Conservation (phyloP, 1,284 basidiomycete genomes). For the Phellopilus nigrolimitatus region DNA sequence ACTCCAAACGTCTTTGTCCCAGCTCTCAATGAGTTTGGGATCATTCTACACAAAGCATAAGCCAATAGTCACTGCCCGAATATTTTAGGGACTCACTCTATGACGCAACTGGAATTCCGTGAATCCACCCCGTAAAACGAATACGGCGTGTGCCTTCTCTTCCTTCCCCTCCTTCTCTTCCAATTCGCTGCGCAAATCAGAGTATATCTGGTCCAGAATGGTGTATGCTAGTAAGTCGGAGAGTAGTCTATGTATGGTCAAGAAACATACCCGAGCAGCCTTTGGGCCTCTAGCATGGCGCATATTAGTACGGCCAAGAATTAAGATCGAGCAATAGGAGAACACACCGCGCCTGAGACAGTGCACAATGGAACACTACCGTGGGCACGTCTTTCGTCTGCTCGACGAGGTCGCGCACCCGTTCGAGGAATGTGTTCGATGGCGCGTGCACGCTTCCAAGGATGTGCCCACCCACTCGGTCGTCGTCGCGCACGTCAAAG, state of each 20-base stretch:
- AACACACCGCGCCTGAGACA: constrained; percentile 68
- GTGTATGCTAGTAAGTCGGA: background rate
- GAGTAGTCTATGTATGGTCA: background rate
- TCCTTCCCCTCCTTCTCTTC: constrained; percentile 35
- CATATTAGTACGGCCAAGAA: background rate
- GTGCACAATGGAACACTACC: constrained; percentile 71
- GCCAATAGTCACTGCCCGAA: background rate
- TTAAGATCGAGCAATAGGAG: constrained; percentile 1
- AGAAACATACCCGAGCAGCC: constrained; percentile 53
- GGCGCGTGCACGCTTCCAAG: constrained; percentile 57
- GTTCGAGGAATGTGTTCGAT: constrained; percentile 50
- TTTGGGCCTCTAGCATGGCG: constrained; percentile 55
- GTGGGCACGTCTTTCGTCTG: constrained; percentile 56
- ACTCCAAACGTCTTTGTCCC: constrained; percentile 58
- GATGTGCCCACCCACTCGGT: constrained; percentile 73
- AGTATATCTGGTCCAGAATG: constrained; percentile 51
- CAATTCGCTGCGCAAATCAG: constrained; percentile 45
- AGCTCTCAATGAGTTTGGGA: constrained; percentile 67
- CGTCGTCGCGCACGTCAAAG: constrained; percentile 75
- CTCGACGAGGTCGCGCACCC: constrained; percentile 53
- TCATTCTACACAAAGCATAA: constrained; percentile 44
- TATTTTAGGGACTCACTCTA: constrained; percentile 40
- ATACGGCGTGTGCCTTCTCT: constrained; percentile 49
- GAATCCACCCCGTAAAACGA: constrained; percentile 68
- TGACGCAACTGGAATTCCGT: constrained; percentile 61